Conservation (phyloP, 169 alveolate species). For the Plasmodium sp. region DNA sequence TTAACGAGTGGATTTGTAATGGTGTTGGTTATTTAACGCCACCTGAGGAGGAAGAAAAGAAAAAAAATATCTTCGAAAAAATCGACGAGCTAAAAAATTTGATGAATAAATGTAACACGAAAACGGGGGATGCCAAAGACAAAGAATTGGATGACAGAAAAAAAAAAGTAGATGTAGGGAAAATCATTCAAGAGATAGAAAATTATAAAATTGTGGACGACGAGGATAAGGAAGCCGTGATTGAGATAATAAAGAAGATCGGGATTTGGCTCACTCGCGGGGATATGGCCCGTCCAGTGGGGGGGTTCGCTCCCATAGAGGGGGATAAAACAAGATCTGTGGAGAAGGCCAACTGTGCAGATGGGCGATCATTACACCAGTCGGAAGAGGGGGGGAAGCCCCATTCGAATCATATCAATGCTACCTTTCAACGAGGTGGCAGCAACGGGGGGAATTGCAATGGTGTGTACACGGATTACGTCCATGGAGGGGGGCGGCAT, state of each 20-base stretch:
- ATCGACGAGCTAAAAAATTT: constrained; percentile 75
- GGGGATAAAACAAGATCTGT: background rate
- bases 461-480: background rate
- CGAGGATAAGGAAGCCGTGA: constrained; percentile 81
- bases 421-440: background rate
- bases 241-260: constrained; percentile 75
- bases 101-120: constrained; percentile 58
- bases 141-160: background rate
- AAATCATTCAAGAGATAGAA: constrained; percentile 54
- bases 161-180: constrained; percentile 56
- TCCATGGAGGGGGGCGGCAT: background rate
- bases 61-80: constrained; percentile 73
- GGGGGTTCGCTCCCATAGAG: background rate
- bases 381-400: background rate
- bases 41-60: constrained; percentile 81
- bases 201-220: constrained; percentile 77
- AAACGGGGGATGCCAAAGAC: background rate
- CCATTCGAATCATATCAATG: background rate
- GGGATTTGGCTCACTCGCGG: constrained; percentile 23
- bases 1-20: constrained; percentile 87
- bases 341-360: background rate
- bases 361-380: background rate
- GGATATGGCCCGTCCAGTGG: background rate
- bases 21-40: constrained; percentile 89
- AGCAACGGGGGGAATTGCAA: background rate